Evolutionary conservation across 2,329 filamentous ascomycete species (phyloP), one percentile per base, ranked within the genome.

Genomic region (Apiospora marii): DNA sequence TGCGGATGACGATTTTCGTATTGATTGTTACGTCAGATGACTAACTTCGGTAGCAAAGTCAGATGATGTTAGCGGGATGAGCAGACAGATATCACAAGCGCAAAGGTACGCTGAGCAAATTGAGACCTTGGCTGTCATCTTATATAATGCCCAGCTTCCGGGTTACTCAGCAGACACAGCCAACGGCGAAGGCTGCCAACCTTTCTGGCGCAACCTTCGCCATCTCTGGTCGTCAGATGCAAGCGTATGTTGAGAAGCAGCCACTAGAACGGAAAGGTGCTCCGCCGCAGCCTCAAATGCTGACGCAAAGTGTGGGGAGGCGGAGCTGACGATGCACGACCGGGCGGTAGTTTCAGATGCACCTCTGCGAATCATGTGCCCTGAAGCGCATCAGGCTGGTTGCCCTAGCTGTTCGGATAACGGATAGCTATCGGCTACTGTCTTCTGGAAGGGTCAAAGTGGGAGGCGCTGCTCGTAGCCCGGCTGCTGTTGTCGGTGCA

Each of bases 131-230:
- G 5, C 27, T 44, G 19, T 49, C 67, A 46, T 49, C 44, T 41
- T 64, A 64, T 64, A 64, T 64, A 64, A n/a, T n/a, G 58, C 58
- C 58, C 58, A 64, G 58, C 58, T n/a, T 24, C 34, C 19, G 34
- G 58, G 58, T 64, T 64, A 64, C 41, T 64, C 58, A 64, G 58
- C 58, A 64, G 34, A 64, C 53, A 64, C 53, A 61, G 14, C 27
- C 53, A 61, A 34, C 19, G 14, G 51, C 51, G 27, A 16, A 19
- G 24, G 8, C 51, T 30, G 51, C 27, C 51, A 14, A 53, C 49
- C 30, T 27, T 34, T 61, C 53, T 61, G 53, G 30, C 53, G 37
- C 30, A 19, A 37, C 22, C 27, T 37, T 61, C 16, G 51, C 30
- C 30, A 34, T 22, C 53, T 16, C 30, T 30, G 16, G 30, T 41